Percentiles rank a stretch among this genome's conserved stretches.
Evolutionary conservation across 768 basidiomycete genomes (phyloP).

Genomic region (Tulasnella sp.): DNA sequence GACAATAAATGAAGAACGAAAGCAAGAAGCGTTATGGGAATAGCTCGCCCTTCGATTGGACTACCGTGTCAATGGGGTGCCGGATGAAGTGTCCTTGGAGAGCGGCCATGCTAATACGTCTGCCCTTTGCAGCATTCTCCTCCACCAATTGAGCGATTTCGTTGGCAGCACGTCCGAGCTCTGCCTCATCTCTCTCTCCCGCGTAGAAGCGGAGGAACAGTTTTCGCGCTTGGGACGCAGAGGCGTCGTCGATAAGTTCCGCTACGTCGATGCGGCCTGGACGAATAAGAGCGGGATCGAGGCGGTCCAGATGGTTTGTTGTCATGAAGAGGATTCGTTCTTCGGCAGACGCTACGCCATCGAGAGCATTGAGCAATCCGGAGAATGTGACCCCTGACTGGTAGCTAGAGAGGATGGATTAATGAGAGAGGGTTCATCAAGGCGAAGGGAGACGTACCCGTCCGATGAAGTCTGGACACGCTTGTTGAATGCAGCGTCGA

Average conservation of each 20-base stretch:
- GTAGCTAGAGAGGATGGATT: slow-evolving; percentile 57
- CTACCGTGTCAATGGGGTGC: slow-evolving; percentile 59
- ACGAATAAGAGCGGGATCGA: slow-evolving; percentile 93
- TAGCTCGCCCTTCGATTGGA: slow-evolving; percentile 54
- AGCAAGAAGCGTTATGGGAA: slow-evolving; percentile 37
- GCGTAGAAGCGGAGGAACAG: slow-evolving; percentile 88
- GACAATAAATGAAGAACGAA: background rate
- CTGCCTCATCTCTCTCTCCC: slow-evolving; percentile 44
- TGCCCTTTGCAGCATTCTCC: slow-evolving; percentile 54
- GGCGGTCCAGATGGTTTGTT: slow-evolving; percentile 88
- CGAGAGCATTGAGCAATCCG: slow-evolving; percentile 93
- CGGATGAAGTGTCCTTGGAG: slow-evolving; percentile 95
- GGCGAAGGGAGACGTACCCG: slow-evolving; percentile 61
- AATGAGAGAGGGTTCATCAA: background rate
- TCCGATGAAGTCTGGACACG: slow-evolving; percentile 89
- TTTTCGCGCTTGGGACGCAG: slow-evolving; percentile 71
- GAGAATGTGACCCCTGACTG: slow-evolving; percentile 97
- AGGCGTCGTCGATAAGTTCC: slow-evolving; percentile 84
- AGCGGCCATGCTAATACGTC: slow-evolving; percentile 89
- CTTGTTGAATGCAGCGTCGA: slow-evolving; percentile 96
- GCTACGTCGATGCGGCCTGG: slow-evolving; percentile 93
- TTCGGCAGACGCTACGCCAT: slow-evolving; percentile 97
- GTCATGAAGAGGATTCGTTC: slow-evolving; percentile 99
- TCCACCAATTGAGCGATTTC: slow-evolving; percentile 55
- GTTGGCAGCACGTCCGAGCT: slow-evolving; percentile 42